phyloP scores from a whole-genome alignment of 2,329 filamentous ascomycete species.

The Rhynchosporium secalis region DNA sequence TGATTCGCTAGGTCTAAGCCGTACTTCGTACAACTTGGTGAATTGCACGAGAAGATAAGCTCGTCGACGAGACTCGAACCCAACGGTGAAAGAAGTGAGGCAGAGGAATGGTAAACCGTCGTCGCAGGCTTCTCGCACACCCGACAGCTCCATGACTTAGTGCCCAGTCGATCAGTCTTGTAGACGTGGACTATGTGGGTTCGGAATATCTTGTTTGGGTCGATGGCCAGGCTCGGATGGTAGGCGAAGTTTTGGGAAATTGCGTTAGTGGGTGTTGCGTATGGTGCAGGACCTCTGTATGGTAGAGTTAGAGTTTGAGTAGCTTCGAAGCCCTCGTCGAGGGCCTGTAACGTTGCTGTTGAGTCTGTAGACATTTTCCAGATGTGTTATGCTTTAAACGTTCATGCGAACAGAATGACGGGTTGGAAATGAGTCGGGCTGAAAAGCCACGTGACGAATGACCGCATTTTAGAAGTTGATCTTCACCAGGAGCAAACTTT shows the following conservation, averaged over 20 bases:
- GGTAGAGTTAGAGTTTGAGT: not conserved
- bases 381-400: not conserved
- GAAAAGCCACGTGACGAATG: not conserved
- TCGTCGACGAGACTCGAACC: constrained; percentile 9
- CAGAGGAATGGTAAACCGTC: constrained; percentile 10
- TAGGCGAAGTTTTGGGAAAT: constrained; percentile 2
- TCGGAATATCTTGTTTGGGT: constrained; percentile 8
- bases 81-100: constrained; percentile 10
- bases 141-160: constrained; percentile 8
- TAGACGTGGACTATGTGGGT: constrained; percentile 12
- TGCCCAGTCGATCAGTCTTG: constrained; percentile 9
- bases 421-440: not conserved
- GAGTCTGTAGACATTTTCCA: constrained; percentile 9
- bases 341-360: constrained; percentile 8
- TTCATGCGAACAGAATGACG: not conserved
- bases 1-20: constrained; percentile 14
- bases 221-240: not conserved
- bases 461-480: not conserved
- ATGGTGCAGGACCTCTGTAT: constrained; percentile 5
- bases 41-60: constrained; percentile 13
- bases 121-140: constrained; percentile 10
- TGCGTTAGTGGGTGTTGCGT: not conserved
- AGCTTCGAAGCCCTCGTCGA: constrained; percentile 2
- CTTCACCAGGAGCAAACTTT: not conserved
- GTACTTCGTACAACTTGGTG: constrained; percentile 1